Conservation (phyloP, 2,329 filamentous ascomycete genomes). For the Cordyceps pruinosa region DNA sequence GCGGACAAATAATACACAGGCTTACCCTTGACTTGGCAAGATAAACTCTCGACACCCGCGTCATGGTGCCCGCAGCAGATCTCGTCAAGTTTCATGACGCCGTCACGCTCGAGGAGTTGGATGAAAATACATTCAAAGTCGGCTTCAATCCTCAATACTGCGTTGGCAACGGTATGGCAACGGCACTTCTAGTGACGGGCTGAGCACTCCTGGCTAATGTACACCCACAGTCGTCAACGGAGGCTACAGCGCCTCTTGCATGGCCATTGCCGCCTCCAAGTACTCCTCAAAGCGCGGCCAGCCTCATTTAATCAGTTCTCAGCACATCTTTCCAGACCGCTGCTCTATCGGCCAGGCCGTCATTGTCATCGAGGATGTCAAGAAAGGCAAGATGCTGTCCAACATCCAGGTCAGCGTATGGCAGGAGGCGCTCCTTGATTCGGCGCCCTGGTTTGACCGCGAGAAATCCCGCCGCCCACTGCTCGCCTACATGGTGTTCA, state of each 20-base stretch:
- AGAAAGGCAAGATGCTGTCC: slow-evolving; percentile 28
- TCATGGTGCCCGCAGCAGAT: not conserved
- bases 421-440: slow-evolving; percentile 24
- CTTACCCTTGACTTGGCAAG: not conserved
- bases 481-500: slow-evolving; percentile 27
- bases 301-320: slow-evolving; percentile 26
- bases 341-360: slow-evolving; percentile 26
- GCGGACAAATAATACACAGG: not conserved
- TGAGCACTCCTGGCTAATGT: not conserved
- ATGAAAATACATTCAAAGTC: slow-evolving; percentile 20
- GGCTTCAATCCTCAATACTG: slow-evolving; percentile 18
- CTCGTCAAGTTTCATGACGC: slow-evolving; percentile 16
- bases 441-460: slow-evolving; percentile 25
- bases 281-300: slow-evolving; percentile 22
- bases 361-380: slow-evolving; percentile 29
- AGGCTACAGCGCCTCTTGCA: slow-evolving; percentile 31
- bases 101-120: slow-evolving; percentile 18
- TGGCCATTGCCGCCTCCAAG: slow-evolving; percentile 24
- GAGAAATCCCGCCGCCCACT: slow-evolving; percentile 23
- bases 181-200: too few species aligned
- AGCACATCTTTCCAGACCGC: slow-evolving; percentile 30
- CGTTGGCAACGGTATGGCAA: slow-evolving; percentile 21
- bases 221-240: slow-evolving; percentile 30
- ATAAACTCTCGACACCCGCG: not conserved
- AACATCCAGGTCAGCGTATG: slow-evolving; percentile 31